Evolutionary conservation across 1,284 basidiomycete genomes (phyloP), one percentile per base, ranked within the genome.

Genomic region (Vanrija pseudolonga): DNA sequence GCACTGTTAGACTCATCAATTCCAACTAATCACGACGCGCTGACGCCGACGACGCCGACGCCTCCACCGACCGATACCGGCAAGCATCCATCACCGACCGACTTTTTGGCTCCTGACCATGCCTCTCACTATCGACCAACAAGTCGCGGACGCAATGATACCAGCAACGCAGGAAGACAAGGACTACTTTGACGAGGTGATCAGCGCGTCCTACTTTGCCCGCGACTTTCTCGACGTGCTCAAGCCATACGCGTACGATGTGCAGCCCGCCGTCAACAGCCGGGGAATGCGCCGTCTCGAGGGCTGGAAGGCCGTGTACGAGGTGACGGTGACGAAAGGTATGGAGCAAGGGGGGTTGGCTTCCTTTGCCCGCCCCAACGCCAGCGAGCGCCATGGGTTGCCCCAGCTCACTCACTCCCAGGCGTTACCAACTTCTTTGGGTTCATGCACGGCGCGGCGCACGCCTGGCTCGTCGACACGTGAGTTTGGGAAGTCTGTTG

Each of bases 401-500:
- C 11, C 1, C 6, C 8, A 1, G 24, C 45, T 41, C 24, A 51
- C 51, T 18, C 41, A 45, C n/a, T n/a, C 4, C 4, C 44, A 73
- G 71, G 62, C 7, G 70, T 68, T 70, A 52, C 55, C 3, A 74
- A 73, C 47, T 47, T 49, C 6, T 46, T 64, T 17, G 62, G 62
- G 2, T 58, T 46, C 11, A 50, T 74, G 54, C 72, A 74, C 56
- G 72, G 72, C 22, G 72, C 69, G 3, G 69, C 68, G 2, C 54
- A 63, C 4, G 59, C 63, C 5, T 74, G 67, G 66, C 51, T 74
- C 24, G 61, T 74, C 14, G 72, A 74, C 54, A 61, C 61, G 32
- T 32, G 32, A 32, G 32, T 59, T n/a, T n/a, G n/a, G 59, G 7
- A 26, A 11, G 17, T 54, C 57, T 24, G 61, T 26, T 26, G 26